These are phyloP conservation scores for Strobilomyces confusus DNA, from an alignment of 768 basidiomycete genomes.

Conservation along the genomic window DNA sequence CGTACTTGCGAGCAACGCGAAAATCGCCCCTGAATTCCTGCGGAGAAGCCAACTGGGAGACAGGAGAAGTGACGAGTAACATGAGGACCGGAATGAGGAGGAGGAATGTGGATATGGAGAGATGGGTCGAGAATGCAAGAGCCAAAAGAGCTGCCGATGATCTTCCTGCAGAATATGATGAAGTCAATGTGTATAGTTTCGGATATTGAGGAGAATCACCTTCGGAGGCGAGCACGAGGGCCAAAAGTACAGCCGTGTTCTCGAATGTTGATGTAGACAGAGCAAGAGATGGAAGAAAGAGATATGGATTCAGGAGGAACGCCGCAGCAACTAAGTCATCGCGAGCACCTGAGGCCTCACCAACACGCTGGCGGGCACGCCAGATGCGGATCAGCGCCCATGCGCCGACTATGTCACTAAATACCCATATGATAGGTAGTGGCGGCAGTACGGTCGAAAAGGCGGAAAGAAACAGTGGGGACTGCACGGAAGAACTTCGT, in stretches of 20 bases:
- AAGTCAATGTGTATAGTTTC: neutral
- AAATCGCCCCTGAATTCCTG: conserved; percentile 23
- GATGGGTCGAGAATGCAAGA: conserved; percentile 67
- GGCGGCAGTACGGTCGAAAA: conserved; percentile 69
- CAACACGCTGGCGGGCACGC: conserved; percentile 54
- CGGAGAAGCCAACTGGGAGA: conserved; percentile 68
- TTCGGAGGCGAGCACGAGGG: conserved; percentile 67
- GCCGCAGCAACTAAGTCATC: conserved; percentile 60
- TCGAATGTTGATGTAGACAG: conserved; percentile 82
- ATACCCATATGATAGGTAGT: conserved; percentile 64
- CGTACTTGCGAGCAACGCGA: conserved; percentile 25
- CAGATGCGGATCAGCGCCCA: conserved; percentile 67
- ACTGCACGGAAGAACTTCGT: conserved; percentile 41
- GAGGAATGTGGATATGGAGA: conserved; percentile 68
- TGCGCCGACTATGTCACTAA: conserved; percentile 63
- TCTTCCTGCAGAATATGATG: conserved; percentile 42
- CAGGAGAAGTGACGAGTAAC: conserved; percentile 56
- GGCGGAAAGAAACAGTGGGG: conserved; percentile 71
- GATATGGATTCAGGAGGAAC: conserved; percentile 88
- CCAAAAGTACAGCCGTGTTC: conserved; percentile 62
- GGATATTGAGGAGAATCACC: conserved; percentile 37
- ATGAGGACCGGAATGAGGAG: conserved; percentile 64
- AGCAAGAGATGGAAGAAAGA: conserved; percentile 74
- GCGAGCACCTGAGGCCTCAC: conserved; percentile 37
- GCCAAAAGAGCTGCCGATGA: conserved; percentile 54